phyloP scores from a whole-genome alignment of 73 alveolate species.

The Stentor roeselii region DNA sequence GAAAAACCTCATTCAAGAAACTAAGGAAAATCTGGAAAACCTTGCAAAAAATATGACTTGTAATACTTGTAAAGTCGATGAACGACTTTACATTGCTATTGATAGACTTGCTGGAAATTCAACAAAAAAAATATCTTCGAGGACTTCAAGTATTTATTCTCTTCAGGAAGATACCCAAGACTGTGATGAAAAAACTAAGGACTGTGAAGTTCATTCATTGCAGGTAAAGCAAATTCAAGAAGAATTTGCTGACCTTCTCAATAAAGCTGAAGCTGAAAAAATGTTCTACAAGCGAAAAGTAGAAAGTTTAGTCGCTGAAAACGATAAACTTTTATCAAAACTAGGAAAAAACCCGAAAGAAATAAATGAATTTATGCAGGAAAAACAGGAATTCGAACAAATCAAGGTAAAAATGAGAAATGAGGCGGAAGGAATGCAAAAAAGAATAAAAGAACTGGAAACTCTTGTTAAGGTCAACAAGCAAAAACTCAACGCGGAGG shows the following conservation, averaged over 20 bases:
- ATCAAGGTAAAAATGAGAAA: neutral
- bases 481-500: slow-evolving; percentile 12
- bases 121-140: neutral
- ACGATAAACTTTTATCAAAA: slow-evolving; percentile 14
- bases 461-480: neutral
- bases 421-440: neutral
- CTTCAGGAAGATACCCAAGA: slow-evolving; percentile 9
- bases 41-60: slow-evolving; percentile 5
- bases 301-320: slow-evolving; percentile 21
- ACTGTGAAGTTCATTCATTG: neutral
- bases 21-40: neutral
- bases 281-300: slow-evolving; percentile 23
- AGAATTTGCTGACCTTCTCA: slow-evolving; percentile 9
- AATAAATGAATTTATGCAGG: neutral
- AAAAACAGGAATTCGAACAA: neutral
- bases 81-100: neutral
- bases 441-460: neutral
- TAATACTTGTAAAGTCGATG: neutral
- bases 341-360: slow-evolving; percentile 25
- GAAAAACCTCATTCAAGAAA: neutral
- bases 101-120: neutral
- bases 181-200: slow-evolving; percentile 1
- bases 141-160: neutral
- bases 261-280: slow-evolving; percentile 25
- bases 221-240: neutral